phyloP scores from a whole-genome alignment of 768 basidiomycete species.

The Suillus subaureus region DNA sequence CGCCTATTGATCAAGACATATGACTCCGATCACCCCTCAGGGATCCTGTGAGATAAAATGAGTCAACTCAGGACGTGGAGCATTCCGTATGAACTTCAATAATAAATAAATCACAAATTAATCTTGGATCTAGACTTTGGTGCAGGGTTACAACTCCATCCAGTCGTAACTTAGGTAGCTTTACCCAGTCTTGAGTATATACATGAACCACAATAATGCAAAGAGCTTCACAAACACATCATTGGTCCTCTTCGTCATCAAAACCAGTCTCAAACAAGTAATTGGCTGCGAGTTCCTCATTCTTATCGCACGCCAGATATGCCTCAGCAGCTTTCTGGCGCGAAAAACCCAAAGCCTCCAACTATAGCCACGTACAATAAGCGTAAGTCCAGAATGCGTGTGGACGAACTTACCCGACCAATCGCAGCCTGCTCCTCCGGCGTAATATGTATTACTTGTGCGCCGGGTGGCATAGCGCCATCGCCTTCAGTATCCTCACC shows the following conservation, averaged over 20 bases:
- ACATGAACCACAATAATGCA: constrained; percentile 10
- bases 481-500: constrained; percentile 40
- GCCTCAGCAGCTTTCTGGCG: constrained; percentile 84
- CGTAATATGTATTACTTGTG: constrained; percentile 75
- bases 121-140: not conserved
- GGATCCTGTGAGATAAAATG: not conserved
- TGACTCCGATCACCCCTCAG: not conserved
- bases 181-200: constrained; percentile 3
- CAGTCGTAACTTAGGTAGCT: not conserved
- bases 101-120: not conserved
- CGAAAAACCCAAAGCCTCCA: constrained; percentile 86
- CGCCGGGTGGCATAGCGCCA: constrained; percentile 44
- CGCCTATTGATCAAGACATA: not conserved
- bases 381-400: not conserved
- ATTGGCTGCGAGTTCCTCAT: constrained; percentile 96
- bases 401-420: constrained; percentile 63
- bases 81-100: not conserved
- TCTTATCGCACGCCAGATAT: constrained; percentile 93
- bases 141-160: not conserved
- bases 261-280: constrained; percentile 81
- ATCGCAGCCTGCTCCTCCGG: constrained; percentile 89
- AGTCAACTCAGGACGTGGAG: too few species aligned
- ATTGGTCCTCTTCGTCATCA: constrained; percentile 40
- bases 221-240: constrained; percentile 8
- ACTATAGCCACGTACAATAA: constrained; percentile 42